These are phyloP conservation scores for Seiridium cupressi DNA, from an alignment of 2,329 filamentous ascomycete genomes.

Conservation along the genomic window DNA sequence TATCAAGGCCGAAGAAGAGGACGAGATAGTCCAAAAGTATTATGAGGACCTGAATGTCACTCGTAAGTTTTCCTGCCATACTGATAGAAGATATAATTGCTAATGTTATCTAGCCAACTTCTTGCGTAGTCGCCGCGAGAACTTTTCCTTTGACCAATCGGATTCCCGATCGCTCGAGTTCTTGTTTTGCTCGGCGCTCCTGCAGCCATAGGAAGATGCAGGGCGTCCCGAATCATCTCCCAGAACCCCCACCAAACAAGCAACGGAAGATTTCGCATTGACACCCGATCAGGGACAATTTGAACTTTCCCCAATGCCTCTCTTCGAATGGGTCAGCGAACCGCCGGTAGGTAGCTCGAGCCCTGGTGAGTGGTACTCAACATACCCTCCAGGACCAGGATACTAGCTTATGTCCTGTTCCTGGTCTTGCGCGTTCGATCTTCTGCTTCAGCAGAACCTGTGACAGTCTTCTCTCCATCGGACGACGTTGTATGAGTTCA, in stretches of 20 bases:
- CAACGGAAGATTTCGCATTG: background rate
- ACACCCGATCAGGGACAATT: background rate
- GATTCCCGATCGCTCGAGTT: slow-evolving; percentile 47
- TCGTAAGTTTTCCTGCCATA: slow-evolving; percentile 43
- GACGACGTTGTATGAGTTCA: too few species aligned
- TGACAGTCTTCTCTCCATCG: too few species aligned
- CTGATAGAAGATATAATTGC: background rate
- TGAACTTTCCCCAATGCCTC: too few species aligned
- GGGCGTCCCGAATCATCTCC: background rate
- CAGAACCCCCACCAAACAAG: background rate
- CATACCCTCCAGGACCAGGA: too few species aligned
- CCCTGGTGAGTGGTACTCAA: too few species aligned
- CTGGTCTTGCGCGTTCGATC: too few species aligned
- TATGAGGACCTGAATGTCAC: slow-evolving; percentile 56
- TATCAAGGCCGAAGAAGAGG: slow-evolving; percentile 44
- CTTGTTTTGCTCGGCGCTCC: slow-evolving; percentile 40
- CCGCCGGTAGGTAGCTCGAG: too few species aligned
- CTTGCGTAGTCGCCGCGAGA: slow-evolving; percentile 45
- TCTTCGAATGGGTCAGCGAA: too few species aligned
- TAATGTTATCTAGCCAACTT: slow-evolving; percentile 30
- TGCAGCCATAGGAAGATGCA: slow-evolving; percentile 26
- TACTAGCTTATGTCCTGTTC: too few species aligned
- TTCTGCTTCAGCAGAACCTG: too few species aligned
- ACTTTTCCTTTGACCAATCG: slow-evolving; percentile 49
- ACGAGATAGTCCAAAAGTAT: slow-evolving; percentile 45